These are phyloP conservation scores for Stephanodiscus minutulus DNA, from an alignment of 108 stramenopile species.

Conservation along the genomic window DNA sequence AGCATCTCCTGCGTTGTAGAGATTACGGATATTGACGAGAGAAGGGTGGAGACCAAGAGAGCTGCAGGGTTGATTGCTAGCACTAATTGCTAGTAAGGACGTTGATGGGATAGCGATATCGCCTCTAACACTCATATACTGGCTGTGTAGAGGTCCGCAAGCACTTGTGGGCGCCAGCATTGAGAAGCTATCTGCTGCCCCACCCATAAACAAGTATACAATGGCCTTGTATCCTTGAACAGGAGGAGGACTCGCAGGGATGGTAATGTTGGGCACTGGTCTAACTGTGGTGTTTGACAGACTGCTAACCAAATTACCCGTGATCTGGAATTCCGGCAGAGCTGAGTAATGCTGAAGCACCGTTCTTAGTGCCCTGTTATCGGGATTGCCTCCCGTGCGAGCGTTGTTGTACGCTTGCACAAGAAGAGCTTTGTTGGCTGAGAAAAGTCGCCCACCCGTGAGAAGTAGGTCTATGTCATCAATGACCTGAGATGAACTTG, in stretches of 20 bases:
- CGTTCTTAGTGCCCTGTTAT: conserved; percentile 11
- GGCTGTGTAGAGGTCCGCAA: conserved; percentile 15
- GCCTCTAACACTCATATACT: conserved; percentile 31
- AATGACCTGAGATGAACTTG: conserved; percentile 15
- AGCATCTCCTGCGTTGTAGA: conserved; percentile 48
- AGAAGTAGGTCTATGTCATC: conserved; percentile 48
- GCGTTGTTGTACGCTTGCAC: conserved; percentile 16
- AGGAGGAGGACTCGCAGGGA: conserved; percentile 21
- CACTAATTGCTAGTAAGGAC: conserved; percentile 19
- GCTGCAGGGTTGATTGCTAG: conserved; percentile 31
- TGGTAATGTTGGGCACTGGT: conserved; percentile 5
- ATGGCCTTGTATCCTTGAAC: conserved; percentile 50
- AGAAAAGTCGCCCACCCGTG: conserved; percentile 34
- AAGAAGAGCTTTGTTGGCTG: conserved; percentile 21
- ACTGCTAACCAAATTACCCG: conserved; percentile 18
- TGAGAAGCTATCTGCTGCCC: conserved; percentile 41
- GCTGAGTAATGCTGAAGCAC: conserved; percentile 17
- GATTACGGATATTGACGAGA: conserved; percentile 19
- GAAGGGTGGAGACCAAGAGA: conserved; percentile 49
- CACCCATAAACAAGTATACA: conserved; percentile 43
- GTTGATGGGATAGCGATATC: conserved; percentile 25
- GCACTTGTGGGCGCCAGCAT: conserved; percentile 26
- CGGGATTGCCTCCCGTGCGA: conserved; percentile 1
- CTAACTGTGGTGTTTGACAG: background rate
- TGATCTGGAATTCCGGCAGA: conserved; percentile 53